Evolutionary conservation across 306 rosid genomes (phyloP).

Genomic region (Mimosa pudica): DNA sequence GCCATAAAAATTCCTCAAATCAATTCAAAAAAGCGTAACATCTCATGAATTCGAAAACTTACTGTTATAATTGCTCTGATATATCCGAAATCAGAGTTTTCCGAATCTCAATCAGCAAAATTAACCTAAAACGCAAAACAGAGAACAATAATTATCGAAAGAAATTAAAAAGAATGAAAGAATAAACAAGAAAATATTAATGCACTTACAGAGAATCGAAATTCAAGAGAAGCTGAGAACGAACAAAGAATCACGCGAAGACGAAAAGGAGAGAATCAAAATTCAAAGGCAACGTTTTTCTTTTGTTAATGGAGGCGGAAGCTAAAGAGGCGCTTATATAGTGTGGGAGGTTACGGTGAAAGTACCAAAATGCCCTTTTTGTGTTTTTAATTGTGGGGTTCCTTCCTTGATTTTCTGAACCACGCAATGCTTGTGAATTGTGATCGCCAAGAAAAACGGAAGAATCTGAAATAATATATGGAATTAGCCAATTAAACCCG

Average conservation of each 20-base stretch:
- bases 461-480: neutral
- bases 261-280: neutral
- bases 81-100: slow-evolving; percentile 14
- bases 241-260: neutral
- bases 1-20: neutral
- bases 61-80: slow-evolving; percentile 8
- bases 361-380: neutral
- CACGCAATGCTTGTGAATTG: slow-evolving; percentile 9
- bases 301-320: neutral
- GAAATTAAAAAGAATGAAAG: neutral
- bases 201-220: slow-evolving; percentile 25
- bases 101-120: neutral
- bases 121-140: neutral
- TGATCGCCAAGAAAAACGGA: neutral
- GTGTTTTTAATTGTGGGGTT: neutral
- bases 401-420: neutral
- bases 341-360: neutral
- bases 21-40: neutral
- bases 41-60: neutral
- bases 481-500: neutral
- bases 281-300: neutral
- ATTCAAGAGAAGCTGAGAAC: neutral
- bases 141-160: neutral
- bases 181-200: neutral
- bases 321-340: neutral